A percentile compares a stretch with the other conserved stretches of the same genome.
phyloP scores from a whole-genome alignment of 768 basidiomycete genomes.

The Auricularia cornea region DNA sequence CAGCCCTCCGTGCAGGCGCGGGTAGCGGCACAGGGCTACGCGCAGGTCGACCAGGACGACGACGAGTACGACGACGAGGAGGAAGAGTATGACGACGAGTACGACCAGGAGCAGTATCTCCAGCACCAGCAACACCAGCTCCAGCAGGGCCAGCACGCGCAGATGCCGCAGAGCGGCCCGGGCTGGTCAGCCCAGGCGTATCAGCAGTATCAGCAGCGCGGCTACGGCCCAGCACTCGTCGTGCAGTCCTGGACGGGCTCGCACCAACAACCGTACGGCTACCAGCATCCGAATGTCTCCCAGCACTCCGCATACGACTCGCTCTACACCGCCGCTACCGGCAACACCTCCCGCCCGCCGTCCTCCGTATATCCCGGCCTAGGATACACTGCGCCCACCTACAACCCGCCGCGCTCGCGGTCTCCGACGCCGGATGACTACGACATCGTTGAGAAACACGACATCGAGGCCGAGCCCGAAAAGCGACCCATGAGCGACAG shows the following conservation, averaged over 20 bases:
- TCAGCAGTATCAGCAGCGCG: neutral
- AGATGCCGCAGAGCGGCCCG: no score
- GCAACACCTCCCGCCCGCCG: neutral
- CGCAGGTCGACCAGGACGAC: neutral
- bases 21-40: neutral
- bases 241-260: neutral
- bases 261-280: neutral
- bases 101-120: neutral
- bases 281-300: neutral
- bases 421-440: conserved; percentile 70
- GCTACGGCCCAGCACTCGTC: neutral
- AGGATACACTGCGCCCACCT: conserved; percentile 19
- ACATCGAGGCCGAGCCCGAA: neutral
- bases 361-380: neutral
- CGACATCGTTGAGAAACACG: conserved; percentile 24
- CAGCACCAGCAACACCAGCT: neutral
- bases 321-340: neutral
- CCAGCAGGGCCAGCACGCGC: no score
- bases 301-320: neutral
- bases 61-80: neutral
- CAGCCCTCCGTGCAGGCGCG: neutral
- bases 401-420: conserved; percentile 52
- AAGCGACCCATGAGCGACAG: neutral
- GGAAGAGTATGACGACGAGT: neutral
- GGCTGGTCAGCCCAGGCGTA: no score